Evolutionary conservation across 2,329 filamentous ascomycete genomes (phyloP), one percentile per base, ranked within the genome.

Genomic region (Colletotrichum sp.): DNA sequence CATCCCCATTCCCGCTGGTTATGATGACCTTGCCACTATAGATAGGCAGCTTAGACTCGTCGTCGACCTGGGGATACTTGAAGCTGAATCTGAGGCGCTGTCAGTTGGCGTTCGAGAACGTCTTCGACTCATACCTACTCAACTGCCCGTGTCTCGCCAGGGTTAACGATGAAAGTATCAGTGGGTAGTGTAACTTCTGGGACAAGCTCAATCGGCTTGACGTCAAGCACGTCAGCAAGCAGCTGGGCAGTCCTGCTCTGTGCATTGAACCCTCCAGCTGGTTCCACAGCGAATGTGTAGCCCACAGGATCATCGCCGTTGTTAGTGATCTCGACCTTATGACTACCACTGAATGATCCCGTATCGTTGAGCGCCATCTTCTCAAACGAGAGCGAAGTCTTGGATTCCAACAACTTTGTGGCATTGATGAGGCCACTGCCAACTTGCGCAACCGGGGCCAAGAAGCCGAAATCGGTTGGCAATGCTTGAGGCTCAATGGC

Each of bases 351-450:
- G 75, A 87, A 84, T 71, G 84, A 76, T 31, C 80, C 79, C 3
- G 85, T 87, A 74, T 87, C 86, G 69, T 87, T 87, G 71, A 87
- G 82, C 16, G 81, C 80, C 43, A 87, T 80, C 72, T 82, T 84
- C 21, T 83, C 81, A 6, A 83, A 83, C 15, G 81, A 80, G 27
- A 87, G 77, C 11, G 78, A 72, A 2, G 83, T 85, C 2, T 71
- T 82, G 34, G 84, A 81, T 47, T 83, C 79, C 15, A 86, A 78
- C 5, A 85, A 81, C 72, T 85, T 83, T 67, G 80, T 82, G n/a
- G 84, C 84, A 69, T 87, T 82, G 57, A 87, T 80, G 6, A 86
- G 79, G 11, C 85, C 85, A 58, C 74, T 83, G 34, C 85, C 85
- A 79, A 78, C 83, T 82, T 76, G 86, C 12, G 77, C 81, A 11